Evolutionary conservation across 352 stramenopile genomes (phyloP), one percentile per base, ranked within the genome.

Genomic region (Phytopythium oedochilum): DNA sequence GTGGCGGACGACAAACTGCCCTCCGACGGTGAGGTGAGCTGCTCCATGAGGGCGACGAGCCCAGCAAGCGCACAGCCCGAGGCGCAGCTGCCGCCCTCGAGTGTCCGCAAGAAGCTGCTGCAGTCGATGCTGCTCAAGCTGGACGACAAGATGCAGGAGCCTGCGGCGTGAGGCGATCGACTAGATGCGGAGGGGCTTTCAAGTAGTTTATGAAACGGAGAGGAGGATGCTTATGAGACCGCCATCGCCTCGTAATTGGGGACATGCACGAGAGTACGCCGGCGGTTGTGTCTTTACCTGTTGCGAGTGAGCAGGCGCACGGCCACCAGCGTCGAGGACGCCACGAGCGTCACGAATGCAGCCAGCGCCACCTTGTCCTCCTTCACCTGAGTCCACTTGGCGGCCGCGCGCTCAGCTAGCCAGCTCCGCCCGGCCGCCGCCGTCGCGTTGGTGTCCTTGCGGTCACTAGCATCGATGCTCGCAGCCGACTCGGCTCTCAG

Each of bases 101-200:
- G 76, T 52, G 31, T 75, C 34, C 73, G 78, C 7, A 86, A 78
- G 58, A 89, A 86, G 39, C 62, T 87, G 18, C 44, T 89, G 17
- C 74, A 87, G 51, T 61, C 67, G 12, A 45, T 89, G 28, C 18
- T 85, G 39, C 75, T 89, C 53, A 89, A 87, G 50, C 57, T 79
- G 1, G 74, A 86, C 45, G 78, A 71, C 48, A 74, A 71, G 53
- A 47, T 57, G 2, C 72, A 86, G 18, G 73, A 86, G 45, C 17
- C 40, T 12, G 40, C 40, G 11, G 22, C 25, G 20, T 47, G 40
- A 47, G 23, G 36, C 36, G 5, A 0, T 5, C 12, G 40, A 20
- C 22, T 11, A 1, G 36, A 45, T 4, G 10, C 29, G 29, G 5
- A 34, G 10, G 29, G 29, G n/a, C n/a, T n/a, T n/a, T n/a, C n/a